These are phyloP conservation scores for Pseudozyma pruni DNA, from an alignment of 1,284 basidiomycete species.

Conservation along the genomic window DNA sequence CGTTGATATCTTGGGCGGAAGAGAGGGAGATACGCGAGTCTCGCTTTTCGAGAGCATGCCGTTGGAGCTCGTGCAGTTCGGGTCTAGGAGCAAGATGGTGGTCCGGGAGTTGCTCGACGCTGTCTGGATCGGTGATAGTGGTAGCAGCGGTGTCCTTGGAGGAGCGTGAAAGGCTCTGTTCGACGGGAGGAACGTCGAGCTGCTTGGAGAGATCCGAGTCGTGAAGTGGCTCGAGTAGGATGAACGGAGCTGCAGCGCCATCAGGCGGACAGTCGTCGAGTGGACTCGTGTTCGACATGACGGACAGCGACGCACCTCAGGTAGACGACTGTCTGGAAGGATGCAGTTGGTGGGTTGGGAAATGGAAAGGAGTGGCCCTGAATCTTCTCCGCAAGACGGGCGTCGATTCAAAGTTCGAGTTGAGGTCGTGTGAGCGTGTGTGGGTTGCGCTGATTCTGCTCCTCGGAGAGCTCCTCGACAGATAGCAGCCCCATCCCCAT, in stretches of 20 bases:
- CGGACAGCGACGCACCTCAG: neutral
- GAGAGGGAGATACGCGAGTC: constrained; percentile 27
- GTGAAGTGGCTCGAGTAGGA: constrained; percentile 31
- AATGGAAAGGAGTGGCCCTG: no score
- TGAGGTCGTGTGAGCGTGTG: no score
- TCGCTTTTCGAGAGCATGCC: constrained; percentile 17
- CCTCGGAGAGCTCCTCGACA: no score
- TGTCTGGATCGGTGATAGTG: constrained; percentile 12
- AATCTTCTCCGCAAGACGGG: no score
- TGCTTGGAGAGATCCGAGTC: constrained; percentile 19
- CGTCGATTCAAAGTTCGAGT: no score
- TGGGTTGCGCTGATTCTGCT: no score
- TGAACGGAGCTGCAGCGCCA: constrained; percentile 20
- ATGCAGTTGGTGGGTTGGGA: no score
- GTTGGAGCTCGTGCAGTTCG: constrained; percentile 20
- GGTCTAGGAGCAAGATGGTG: constrained; percentile 37
- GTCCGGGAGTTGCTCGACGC: constrained; percentile 18
- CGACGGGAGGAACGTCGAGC: neutral
- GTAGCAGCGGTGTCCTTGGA: constrained; percentile 11
- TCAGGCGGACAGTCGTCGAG: constrained; percentile 39
- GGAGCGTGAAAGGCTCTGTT: constrained; percentile 7
- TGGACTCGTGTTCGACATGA: constrained; percentile 40
- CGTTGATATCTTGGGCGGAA: constrained; percentile 1
- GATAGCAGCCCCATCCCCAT: no score
- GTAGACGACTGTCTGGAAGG: no score